Evolutionary conservation across 768 basidiomycete genomes (phyloP).

Genomic region (Rhizopogon roseolus): DNA sequence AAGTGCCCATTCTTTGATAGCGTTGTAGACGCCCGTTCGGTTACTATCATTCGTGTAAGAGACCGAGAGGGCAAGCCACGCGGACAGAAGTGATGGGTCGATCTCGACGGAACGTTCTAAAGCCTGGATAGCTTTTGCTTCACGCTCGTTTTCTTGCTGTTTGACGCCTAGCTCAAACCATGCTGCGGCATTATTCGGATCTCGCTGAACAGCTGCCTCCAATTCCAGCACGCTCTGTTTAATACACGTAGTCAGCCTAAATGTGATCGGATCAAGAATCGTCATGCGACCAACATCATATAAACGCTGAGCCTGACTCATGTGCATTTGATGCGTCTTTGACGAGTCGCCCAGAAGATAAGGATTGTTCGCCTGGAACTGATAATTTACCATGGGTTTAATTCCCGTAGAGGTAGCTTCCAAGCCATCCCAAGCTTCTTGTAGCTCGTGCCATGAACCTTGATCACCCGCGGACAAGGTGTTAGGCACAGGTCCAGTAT

Average conservation of each 20-base stretch:
- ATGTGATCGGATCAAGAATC: conserved; percentile 3
- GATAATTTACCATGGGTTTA: conserved; percentile 50
- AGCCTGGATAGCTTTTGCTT: conserved; percentile 84
- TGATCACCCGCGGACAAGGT: conserved; percentile 15
- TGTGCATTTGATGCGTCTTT: conserved; percentile 38
- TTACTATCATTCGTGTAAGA: conserved; percentile 89
- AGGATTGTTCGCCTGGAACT: conserved; percentile 75
- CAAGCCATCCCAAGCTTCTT: conserved; percentile 76
- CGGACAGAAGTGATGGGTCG: conserved; percentile 66
- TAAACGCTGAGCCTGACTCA: conserved; percentile 19
- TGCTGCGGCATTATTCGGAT: conserved; percentile 61
- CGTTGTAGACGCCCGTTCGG: conserved; percentile 64
- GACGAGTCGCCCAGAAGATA: conserved; percentile 62
- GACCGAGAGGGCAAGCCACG: conserved; percentile 90
- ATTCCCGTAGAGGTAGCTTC: conserved; percentile 72
- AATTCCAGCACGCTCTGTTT: conserved; percentile 78
- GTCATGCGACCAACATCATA: conserved; percentile 36
- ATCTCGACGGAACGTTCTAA: conserved; percentile 76
- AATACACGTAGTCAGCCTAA: conserved; percentile 13
- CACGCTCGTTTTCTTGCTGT: conserved; percentile 97
- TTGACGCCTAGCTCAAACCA: conserved; percentile 96
- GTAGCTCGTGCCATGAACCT: conserved; percentile 60
- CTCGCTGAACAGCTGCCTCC: conserved; percentile 83
- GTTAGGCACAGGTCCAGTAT: conserved; percentile 18
- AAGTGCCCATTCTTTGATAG: conserved; percentile 82